Percentiles rank a stretch among this genome's conserved stretches.
phyloP scores from a whole-genome alignment of 108 stramenopile species.

The Bacterosira constricta region DNA sequence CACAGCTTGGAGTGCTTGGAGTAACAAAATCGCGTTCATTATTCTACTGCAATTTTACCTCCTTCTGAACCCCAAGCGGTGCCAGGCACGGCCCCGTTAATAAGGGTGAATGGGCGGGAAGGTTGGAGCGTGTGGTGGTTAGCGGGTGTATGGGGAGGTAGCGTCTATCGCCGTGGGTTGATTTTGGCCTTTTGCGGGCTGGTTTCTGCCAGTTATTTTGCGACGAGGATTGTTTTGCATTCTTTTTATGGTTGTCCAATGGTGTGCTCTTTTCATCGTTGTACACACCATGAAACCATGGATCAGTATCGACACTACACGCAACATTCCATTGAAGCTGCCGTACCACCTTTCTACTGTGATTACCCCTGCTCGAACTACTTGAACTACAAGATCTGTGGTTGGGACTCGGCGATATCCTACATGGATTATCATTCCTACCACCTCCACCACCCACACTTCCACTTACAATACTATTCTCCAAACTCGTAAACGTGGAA shows the following conservation, averaged over 20 bases:
- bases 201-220: no score
- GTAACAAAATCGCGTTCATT: no score
- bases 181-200: no score
- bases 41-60: no score
- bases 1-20: no score
- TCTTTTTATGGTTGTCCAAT: neutral
- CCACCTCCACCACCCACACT: neutral
- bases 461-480: neutral
- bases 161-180: no score
- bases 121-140: conserved; percentile 30
- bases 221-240: neutral
- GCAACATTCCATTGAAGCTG: conserved; percentile 65
- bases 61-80: no score
- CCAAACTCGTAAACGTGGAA: no score
- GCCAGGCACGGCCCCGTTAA: no score
- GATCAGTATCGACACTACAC: conserved; percentile 56
- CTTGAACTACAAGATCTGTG: conserved; percentile 9
- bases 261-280: no score
- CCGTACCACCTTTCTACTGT: conserved; percentile 45
- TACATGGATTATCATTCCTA: conserved; percentile 30
- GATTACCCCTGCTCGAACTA: no score
- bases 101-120: conserved; percentile 63
- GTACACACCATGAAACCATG: conserved; percentile 47
- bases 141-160: conserved; percentile 68
- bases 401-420: conserved; percentile 35